Evolutionary conservation across 2,329 filamentous ascomycete species (phyloP), one percentile per base, ranked within the genome.

Genomic region (Ceratocystis cacaofunesta): DNA sequence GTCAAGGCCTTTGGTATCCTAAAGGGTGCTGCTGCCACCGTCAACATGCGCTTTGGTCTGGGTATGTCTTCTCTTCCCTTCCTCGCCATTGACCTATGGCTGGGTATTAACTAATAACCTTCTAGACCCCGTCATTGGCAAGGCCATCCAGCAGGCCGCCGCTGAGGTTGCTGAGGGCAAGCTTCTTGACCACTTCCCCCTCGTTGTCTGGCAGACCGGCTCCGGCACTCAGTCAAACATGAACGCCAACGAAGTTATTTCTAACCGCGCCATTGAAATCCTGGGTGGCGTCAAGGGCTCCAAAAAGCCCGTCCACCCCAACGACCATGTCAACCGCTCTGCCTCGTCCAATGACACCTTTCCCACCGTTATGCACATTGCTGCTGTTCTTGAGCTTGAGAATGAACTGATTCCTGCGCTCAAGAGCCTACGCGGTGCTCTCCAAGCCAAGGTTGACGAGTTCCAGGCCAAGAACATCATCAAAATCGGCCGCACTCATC

Each of bases 221-320:
- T 97, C 94, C 62, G 94, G 94, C 74, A 97, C 94, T 36, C 94
- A 97, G 82, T 96, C 92, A 76, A 97, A 96, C 85, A 97, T 97
- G 94, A 99, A 99, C 80, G 92, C 92, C 75, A 99, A 99, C 81
- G 94, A 99, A 77, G 94, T 99, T 77, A 97, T 99, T 77, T 96
- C 92, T 70, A 99, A 97, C 84, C 90, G 94, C 70, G 94, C 94
- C 70, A 97, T 97, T 77, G 92, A 97, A 81, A 95, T 97, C 69
- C 83, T 97, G 64, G 94, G 94, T 71, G 94, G 94, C 72, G 83
- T 82, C 70, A 96, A 91, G 89, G 94, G 94, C 71, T 87, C 81
- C 84, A 97, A 97, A 87, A 96, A 95, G 82, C 94, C 94, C 32
- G 94, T 99, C 69, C 94, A 99, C 80, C 94, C 94, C 73, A 99